These are phyloP conservation scores for Coffea canephora DNA, from an alignment of 257 asterid species.

Conservation along the genomic window DNA sequence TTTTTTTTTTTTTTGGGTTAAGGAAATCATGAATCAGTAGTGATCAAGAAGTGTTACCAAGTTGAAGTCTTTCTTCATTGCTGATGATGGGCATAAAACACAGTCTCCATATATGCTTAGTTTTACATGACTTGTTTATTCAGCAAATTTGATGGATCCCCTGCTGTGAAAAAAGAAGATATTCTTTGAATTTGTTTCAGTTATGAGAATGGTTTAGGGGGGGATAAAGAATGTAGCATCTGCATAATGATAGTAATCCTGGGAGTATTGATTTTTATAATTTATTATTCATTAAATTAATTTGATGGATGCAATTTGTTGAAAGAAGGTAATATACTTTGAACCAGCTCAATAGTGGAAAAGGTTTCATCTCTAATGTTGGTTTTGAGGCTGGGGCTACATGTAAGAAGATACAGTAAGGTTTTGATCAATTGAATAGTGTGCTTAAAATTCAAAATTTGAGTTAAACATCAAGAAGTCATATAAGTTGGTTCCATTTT, in stretches of 20 bases:
- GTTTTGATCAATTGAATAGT: not conserved
- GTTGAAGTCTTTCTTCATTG: not conserved
- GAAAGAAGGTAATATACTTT: not conserved
- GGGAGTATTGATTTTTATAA: no score
- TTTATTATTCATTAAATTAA: not conserved
- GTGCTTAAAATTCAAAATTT: not conserved
- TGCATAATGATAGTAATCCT: no score
- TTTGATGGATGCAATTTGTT: no score
- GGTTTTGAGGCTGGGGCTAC: no score
- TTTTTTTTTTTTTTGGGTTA: not conserved
- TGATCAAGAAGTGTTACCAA: not conserved
- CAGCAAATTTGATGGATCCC: not conserved
- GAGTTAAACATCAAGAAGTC: not conserved
- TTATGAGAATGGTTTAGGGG: no score
- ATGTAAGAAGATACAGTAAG: not conserved
- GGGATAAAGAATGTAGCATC: no score
- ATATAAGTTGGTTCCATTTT: not conserved
- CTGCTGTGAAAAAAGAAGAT: not conserved
- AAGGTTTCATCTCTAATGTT: not conserved
- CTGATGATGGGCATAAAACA: not conserved
- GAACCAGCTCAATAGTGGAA: not conserved
- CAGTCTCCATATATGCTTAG: not conserved
- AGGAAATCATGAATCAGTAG: not conserved
- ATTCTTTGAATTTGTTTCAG: not conserved
- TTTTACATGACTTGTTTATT: not conserved